phyloP scores from a whole-genome alignment of 768 basidiomycete genomes.

The Pleurotus tuber-regium region DNA sequence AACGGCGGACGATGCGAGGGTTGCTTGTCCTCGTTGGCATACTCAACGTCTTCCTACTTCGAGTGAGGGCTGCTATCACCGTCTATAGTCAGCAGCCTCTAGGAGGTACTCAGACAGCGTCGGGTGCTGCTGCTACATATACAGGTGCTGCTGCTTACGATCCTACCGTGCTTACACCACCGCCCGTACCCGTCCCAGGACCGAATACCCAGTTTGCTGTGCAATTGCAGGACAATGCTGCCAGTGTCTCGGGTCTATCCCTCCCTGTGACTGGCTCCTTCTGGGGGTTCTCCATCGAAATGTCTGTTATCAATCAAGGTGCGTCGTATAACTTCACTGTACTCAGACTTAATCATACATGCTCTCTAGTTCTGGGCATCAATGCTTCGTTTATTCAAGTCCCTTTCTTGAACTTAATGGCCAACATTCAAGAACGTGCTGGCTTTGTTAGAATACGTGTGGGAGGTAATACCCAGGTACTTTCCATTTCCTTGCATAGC shows the following conservation, averaged over 20 bases:
- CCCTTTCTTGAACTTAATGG: slow-evolving; percentile 55
- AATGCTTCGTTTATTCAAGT: slow-evolving; percentile 8
- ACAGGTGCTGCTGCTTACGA: slow-evolving; percentile 52
- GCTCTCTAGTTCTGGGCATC: background rate
- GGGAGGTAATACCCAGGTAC: slow-evolving; percentile 71
- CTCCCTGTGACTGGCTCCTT: slow-evolving; percentile 52
- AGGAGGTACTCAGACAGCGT: slow-evolving; percentile 15
- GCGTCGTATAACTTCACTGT: slow-evolving; percentile 2
- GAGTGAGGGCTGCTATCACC: slow-evolving; percentile 16
- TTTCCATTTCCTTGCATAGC: background rate
- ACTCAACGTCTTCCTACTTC: background rate
- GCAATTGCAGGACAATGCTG: slow-evolving; percentile 34
- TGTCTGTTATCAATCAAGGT: slow-evolving; percentile 67
- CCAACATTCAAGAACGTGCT: slow-evolving; percentile 62
- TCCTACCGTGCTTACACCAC: slow-evolving; percentile 45
- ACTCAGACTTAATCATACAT: background rate
- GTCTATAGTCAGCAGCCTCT: slow-evolving; percentile 18
- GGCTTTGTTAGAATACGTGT: slow-evolving; percentile 66
- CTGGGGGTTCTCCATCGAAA: slow-evolving; percentile 73
- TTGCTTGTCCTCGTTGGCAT: no score
- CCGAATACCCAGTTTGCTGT: slow-evolving; percentile 43
- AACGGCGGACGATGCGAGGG: no score
- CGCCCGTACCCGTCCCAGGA: slow-evolving; percentile 43
- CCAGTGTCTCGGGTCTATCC: slow-evolving; percentile 30
- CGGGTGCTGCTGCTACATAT: slow-evolving; percentile 28